phyloP scores from a whole-genome alignment of 2,329 filamentous ascomycete species.

The Drechslerella coelobrocha region DNA sequence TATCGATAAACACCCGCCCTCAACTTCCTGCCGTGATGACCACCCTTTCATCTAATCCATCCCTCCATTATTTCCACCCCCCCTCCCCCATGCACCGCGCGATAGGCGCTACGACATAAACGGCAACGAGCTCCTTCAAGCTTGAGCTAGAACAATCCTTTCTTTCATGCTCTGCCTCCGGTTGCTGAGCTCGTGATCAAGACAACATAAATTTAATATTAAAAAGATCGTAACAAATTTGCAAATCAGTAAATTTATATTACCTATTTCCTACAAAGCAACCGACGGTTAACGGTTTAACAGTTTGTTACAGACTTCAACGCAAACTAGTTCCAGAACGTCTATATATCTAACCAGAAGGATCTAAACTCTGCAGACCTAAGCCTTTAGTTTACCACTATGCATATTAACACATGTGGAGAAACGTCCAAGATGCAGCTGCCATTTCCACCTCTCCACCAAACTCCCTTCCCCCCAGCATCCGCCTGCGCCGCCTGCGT shows the following conservation, averaged over 20 bases:
- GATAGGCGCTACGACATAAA: slow-evolving; percentile 45
- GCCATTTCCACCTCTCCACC: too few relatives aligned
- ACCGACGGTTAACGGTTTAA: neutral
- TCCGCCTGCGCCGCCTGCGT: too few relatives aligned
- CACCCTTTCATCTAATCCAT: slow-evolving; percentile 37
- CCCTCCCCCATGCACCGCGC: slow-evolving; percentile 27
- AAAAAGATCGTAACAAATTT: neutral
- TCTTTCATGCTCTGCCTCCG: slow-evolving; percentile 14
- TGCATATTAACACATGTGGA: too few relatives aligned
- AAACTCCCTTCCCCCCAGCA: too few relatives aligned
- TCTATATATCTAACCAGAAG: neutral
- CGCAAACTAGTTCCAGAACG: neutral
- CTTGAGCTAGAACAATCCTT: slow-evolving; percentile 25
- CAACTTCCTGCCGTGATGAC: slow-evolving; percentile 23
- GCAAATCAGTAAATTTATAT: neutral
- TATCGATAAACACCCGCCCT: slow-evolving; percentile 51
- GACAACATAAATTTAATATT: neutral
- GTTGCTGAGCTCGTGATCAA: slow-evolving; percentile 29
- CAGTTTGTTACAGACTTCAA: neutral
- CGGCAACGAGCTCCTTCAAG: slow-evolving; percentile 43
- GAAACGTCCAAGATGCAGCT: too few relatives aligned
- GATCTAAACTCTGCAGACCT: neutral
- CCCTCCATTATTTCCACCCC: slow-evolving; percentile 33
- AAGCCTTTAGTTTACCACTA: neutral
- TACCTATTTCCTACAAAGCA: neutral